Base-by-base conservation (phyloP, 2,329 filamentous ascomycete species). In the Fusarium illudens region DNA sequence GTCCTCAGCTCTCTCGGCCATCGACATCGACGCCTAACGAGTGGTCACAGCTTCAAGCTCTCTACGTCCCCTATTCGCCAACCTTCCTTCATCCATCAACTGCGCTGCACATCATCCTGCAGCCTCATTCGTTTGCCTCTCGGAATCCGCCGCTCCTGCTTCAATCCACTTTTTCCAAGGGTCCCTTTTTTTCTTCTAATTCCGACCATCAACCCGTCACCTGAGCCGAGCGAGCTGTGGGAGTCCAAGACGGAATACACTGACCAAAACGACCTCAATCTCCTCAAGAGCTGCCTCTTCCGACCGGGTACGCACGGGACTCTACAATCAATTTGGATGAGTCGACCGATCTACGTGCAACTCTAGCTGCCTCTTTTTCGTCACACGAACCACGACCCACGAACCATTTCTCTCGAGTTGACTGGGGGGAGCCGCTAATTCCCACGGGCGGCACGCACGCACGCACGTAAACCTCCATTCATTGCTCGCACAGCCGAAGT, bases 351-450 rank as follows among this genome's bases (percentile, higher is more conserved):
- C 46, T 61, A 39, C 30, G 49, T 64, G 54, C 33, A 53, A 63
- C 55, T 58, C 55, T 59, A 42, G 34, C 54, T n/a, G 48, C 20
- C 39, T 52, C 25, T 54, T 30, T 39, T 20, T 44, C 30, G 22
- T 46, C 34, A 33, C 53, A 62, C 57, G 39, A 62, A 65, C 50
- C 66, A 54, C 54, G 36, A 42, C 36, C 64, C 34, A 37, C 44
- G 37, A 36, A 49, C 29, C 30, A 29, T 34, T 13, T 34, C 11
- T 46, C 29, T 20, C 30, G 37, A 19, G 27, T 48, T 30, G 27
- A 29, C 64, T 39, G 44, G 30, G 27, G 36, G 60, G 53, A 22
- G 66, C 58, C 66, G 66, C 66, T 70, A 69, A 70, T 59, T 49
- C 33, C 56, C 13, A 51, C 44, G 29, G 22, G n/a, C n/a, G n/a